phyloP scores from a whole-genome alignment of 2,329 filamentous ascomycete genomes.

The Fusarium sp. region DNA sequence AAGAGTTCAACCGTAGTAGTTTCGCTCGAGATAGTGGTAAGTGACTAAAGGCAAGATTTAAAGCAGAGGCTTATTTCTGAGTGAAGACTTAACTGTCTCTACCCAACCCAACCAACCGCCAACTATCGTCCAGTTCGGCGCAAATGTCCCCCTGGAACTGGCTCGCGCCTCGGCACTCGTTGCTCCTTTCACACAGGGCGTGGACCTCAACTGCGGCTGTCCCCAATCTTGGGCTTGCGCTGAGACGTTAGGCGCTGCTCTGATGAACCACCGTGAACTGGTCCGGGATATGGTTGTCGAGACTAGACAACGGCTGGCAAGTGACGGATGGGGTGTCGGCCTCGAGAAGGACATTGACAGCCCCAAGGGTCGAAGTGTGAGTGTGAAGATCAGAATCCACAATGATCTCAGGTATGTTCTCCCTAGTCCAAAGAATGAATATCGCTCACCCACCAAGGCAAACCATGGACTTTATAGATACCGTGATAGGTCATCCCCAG shows the following conservation, averaged over 20 bases:
- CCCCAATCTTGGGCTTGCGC: slow-evolving; percentile 79
- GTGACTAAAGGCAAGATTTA: slow-evolving; percentile 8
- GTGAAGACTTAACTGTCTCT: slow-evolving; percentile 70
- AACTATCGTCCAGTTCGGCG: slow-evolving; percentile 76
- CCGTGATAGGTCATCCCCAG: slow-evolving; percentile 66
- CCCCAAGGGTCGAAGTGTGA: slow-evolving; percentile 67
- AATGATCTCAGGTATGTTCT: slow-evolving; percentile 65
- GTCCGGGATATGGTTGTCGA: slow-evolving; percentile 74
- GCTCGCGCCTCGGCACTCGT: slow-evolving; percentile 71
- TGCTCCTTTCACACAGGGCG: slow-evolving; percentile 70
- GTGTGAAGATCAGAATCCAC: slow-evolving; percentile 78
- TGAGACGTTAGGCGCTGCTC: slow-evolving; percentile 74
- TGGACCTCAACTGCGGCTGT: slow-evolving; percentile 80
- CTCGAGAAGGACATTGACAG: slow-evolving; percentile 57
- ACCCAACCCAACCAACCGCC: slow-evolving; percentile 64
- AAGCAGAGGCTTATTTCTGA: background rate
- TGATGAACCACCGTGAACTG: slow-evolving; percentile 73
- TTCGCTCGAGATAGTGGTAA: slow-evolving; percentile 71
- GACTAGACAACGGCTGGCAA: slow-evolving; percentile 63
- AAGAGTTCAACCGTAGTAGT: slow-evolving; percentile 73
- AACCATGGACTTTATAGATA: slow-evolving; percentile 72
- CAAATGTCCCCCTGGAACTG: slow-evolving; percentile 71
- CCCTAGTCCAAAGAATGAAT: background rate
- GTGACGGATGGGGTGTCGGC: slow-evolving; percentile 66
- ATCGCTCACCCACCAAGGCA: slow-evolving; percentile 49